Evolutionary conservation across 139 green algal genomes (phyloP).

Genomic region (Ulvella scutata): DNA sequence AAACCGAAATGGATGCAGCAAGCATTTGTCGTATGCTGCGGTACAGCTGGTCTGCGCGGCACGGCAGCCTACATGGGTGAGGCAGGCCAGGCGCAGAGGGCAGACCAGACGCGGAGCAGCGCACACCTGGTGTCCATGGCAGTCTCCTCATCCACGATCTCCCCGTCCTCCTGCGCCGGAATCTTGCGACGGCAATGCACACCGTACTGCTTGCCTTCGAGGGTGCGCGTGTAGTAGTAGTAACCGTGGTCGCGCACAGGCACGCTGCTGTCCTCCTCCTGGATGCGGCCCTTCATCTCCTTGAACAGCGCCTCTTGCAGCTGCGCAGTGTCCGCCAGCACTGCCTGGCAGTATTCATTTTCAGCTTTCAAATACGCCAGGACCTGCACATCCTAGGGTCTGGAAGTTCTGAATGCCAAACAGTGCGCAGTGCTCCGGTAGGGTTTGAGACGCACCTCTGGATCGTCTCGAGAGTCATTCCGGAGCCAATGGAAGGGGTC

Average conservation of each 20-base stretch:
- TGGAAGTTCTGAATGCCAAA: background rate
- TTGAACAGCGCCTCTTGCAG: slow-evolving; percentile 62
- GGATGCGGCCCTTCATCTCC: slow-evolving; percentile 72
- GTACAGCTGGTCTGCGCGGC: too few species aligned
- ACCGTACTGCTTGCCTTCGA: slow-evolving; percentile 53
- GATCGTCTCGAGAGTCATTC: slow-evolving; percentile 52
- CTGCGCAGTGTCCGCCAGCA: slow-evolving; percentile 58
- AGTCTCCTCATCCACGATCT: background rate
- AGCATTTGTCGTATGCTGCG: too few species aligned
- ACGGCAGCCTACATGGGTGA: background rate
- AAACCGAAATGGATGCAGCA: too few species aligned
- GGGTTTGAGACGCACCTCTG: too few species aligned
- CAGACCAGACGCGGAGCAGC: too few species aligned
- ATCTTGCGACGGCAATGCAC: slow-evolving; percentile 53
- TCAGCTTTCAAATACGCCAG: slow-evolving; percentile 45
- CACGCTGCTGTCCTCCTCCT: slow-evolving; percentile 60
- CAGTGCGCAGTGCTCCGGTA: slow-evolving; percentile 6
- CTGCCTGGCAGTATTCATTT: slow-evolving; percentile 49
- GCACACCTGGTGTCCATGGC: background rate
- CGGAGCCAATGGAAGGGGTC: slow-evolving; percentile 73
- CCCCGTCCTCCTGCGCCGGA: slow-evolving; percentile 3
- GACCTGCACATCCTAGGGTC: background rate
- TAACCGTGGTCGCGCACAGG: slow-evolving; percentile 27
- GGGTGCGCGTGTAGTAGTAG: slow-evolving; percentile 69
- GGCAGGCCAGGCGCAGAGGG: too few species aligned